These are phyloP conservation scores for Oryza coarctata DNA, from an alignment of 176 grass and related monocot species.

Conservation along the genomic window DNA sequence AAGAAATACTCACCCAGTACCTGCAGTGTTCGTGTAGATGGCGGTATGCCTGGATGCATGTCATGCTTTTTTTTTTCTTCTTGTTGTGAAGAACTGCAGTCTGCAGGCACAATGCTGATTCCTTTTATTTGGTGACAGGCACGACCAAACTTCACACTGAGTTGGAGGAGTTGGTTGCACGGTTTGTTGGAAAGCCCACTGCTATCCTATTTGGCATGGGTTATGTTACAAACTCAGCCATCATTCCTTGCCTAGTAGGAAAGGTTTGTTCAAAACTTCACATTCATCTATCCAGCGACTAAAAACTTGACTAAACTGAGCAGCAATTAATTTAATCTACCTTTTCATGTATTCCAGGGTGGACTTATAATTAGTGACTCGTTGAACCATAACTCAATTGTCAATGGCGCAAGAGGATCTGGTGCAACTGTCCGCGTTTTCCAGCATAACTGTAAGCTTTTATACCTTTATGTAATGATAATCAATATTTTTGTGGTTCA, in stretches of 20 bases:
- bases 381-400: conserved; percentile 86
- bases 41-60: conserved; percentile 43
- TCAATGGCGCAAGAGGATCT: conserved; percentile 75
- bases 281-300: conserved; percentile 11
- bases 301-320: not conserved
- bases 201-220: conserved; percentile 86
- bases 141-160: conserved; percentile 70
- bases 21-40: conserved; percentile 70
- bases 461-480: not conserved
- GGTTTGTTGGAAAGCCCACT: conserved; percentile 75
- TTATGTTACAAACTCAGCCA: conserved; percentile 77
- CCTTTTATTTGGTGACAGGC: conserved; percentile 43
- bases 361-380: conserved; percentile 82
- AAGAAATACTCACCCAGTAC: conserved; percentile 81
- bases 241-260: conserved; percentile 71
- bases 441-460: conserved; percentile 77
- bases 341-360: conserved; percentile 43
- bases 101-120: not conserved
- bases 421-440: conserved; percentile 76
- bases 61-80: not conserved
- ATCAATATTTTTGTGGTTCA: conserved; percentile 6
- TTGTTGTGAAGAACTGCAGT: not conserved
- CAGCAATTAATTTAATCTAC: not conserved
- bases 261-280: conserved; percentile 51
- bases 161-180: conserved; percentile 62